A percentile compares a stretch with the other conserved stretches of the same genome.
Conservation (phyloP, 352 stramenopile species). For the Globisporangium irregulare region DNA sequence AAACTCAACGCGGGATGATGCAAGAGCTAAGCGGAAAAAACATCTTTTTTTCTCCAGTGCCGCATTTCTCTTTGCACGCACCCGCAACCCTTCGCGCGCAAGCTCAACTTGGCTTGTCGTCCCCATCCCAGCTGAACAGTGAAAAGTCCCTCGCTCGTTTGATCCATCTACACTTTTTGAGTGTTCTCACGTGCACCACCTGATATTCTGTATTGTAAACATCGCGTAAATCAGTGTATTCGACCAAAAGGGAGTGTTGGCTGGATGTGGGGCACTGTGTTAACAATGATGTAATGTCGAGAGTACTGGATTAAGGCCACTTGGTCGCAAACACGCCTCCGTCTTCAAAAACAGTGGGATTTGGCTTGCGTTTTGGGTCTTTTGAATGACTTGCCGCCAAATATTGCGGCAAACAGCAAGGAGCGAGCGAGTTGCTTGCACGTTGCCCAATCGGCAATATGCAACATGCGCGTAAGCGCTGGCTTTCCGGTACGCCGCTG, state of each 20-base stretch:
- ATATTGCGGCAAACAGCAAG: no score
- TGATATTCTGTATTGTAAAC: not conserved
- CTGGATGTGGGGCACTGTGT: no score
- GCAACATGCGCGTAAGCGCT: not conserved
- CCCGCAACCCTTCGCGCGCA: not conserved
- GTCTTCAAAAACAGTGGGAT: no score
- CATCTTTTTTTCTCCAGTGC: not conserved
- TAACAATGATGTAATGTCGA: not conserved
- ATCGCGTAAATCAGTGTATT: not conserved
- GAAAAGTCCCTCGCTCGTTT: not conserved
- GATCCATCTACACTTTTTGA: not conserved
- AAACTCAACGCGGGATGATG: not conserved
- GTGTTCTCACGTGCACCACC: not conserved
- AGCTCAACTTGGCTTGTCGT: not conserved
- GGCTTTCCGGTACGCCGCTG: not conserved
- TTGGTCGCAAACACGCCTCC: not conserved
- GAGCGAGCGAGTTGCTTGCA: no score
- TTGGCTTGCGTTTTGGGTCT: no score
- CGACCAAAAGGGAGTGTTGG: no score
- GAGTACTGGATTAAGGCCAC: not conserved
- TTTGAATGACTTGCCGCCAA: no score
- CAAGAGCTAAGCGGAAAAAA: not conserved
- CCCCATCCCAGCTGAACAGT: not conserved
- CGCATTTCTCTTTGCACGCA: not conserved
- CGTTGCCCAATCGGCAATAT: no score